phyloP scores from a whole-genome alignment of 345 rosid genomes.

The Orychophragmus violaceus region DNA sequence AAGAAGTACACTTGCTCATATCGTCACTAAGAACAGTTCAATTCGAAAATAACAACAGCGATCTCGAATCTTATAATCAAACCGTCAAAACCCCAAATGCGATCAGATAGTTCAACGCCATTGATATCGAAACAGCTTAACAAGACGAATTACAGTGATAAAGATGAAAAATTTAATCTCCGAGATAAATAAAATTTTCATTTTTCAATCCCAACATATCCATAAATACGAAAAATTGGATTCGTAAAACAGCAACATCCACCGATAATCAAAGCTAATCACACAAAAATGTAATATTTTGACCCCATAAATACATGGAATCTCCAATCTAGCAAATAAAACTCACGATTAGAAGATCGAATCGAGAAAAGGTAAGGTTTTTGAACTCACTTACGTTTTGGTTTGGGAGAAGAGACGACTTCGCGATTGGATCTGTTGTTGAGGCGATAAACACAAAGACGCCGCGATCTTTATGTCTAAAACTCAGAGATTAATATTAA shows the following conservation, averaged over 20 bases:
- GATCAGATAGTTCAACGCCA: background rate
- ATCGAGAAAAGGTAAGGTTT: constrained; percentile 7
- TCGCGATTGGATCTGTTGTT: constrained; percentile 29
- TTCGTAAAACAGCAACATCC: background rate
- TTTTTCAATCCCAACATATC: background rate
- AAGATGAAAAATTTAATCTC: background rate
- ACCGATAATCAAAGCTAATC: background rate
- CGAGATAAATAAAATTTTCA: background rate
- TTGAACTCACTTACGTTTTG: constrained; percentile 3
- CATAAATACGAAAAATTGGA: background rate
- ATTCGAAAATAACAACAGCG: background rate
- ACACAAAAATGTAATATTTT: background rate
- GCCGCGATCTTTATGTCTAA: constrained; percentile 18
- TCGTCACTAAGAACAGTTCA: background rate
- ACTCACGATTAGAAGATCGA: background rate
- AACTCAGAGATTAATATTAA: background rate
- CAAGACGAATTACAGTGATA: background rate
- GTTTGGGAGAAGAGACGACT: constrained; percentile 16
- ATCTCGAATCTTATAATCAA: background rate
- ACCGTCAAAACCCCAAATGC: background rate
- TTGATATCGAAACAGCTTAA: background rate
- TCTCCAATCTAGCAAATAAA: background rate
- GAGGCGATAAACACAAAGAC: constrained; percentile 25
- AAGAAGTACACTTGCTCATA: background rate
- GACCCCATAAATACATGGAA: background rate